These are phyloP conservation scores for Carpinus viminea DNA, from an alignment of 306 rosid species.

Conservation along the genomic window DNA sequence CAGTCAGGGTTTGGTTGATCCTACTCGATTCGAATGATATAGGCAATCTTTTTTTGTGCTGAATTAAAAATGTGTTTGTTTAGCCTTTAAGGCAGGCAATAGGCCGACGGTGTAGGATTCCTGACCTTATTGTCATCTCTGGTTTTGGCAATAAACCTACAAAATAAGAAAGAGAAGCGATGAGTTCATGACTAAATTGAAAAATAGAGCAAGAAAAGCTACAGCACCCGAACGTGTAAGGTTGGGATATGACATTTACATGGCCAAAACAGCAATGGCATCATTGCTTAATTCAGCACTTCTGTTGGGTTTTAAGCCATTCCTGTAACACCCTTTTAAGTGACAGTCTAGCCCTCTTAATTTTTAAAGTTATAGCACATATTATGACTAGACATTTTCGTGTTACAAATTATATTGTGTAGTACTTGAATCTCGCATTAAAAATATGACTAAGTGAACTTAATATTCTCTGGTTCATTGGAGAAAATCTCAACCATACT, in stretches of 20 bases:
- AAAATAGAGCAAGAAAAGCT: not conserved
- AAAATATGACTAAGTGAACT: no score
- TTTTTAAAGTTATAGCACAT: no score
- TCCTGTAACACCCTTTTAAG: no score
- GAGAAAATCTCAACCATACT: no score
- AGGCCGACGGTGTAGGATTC: not conserved
- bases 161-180: no score
- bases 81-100: not conserved
- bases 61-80: not conserved
- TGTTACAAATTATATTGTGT: no score
- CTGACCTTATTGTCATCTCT: not conserved
- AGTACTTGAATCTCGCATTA: no score
- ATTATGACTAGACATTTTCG: no score
- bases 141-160: not conserved
- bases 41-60: not conserved
- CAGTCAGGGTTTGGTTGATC: not conserved
- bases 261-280: not conserved
- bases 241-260: not conserved
- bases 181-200: no score
- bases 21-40: not conserved
- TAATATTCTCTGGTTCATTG: no score
- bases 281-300: conserved; percentile 8
- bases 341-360: no score
- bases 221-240: not conserved
- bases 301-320: not conserved